Evolutionary conservation across 2,329 filamentous ascomycete genomes (phyloP).

Genomic region (Claviceps sp.): DNA sequence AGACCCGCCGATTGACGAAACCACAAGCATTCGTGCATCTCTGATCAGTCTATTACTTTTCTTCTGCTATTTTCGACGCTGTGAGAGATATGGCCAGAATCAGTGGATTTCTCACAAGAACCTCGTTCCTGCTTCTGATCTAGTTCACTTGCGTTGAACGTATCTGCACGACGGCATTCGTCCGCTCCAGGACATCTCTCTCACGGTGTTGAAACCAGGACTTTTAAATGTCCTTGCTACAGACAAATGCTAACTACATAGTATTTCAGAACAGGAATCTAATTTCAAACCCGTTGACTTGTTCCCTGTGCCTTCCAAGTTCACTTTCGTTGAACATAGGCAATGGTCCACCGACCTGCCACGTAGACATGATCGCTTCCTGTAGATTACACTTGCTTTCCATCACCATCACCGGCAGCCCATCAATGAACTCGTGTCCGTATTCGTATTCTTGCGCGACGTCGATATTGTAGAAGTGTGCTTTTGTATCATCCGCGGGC

Average conservation of each 20-base stretch:
- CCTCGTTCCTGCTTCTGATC: not conserved
- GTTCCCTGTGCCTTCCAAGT: not conserved
- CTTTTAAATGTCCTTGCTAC: not conserved
- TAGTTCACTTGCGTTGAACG: not conserved
- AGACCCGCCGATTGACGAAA: slow-evolving; percentile 77
- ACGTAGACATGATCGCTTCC: not conserved
- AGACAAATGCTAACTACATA: not conserved
- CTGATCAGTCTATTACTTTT: slow-evolving; percentile 35
- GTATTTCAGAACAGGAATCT: not conserved
- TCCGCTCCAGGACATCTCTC: not conserved
- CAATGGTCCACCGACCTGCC: not conserved
- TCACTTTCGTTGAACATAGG: not conserved
- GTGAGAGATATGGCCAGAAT: not conserved
- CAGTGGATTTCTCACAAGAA: not conserved
- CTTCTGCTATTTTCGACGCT: not conserved
- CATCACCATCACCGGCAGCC: no score
- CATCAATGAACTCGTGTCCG: not conserved
- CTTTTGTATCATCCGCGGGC: no score
- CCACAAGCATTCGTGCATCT: slow-evolving; percentile 61
- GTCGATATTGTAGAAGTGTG: not conserved
- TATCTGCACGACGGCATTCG: not conserved
- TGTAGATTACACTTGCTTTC: not conserved
- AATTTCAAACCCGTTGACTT: not conserved
- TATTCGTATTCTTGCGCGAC: no score
- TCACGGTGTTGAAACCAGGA: not conserved